These are phyloP conservation scores for Populus tremula DNA, from an alignment of 345 rosid genomes.

Conservation along the genomic window DNA sequence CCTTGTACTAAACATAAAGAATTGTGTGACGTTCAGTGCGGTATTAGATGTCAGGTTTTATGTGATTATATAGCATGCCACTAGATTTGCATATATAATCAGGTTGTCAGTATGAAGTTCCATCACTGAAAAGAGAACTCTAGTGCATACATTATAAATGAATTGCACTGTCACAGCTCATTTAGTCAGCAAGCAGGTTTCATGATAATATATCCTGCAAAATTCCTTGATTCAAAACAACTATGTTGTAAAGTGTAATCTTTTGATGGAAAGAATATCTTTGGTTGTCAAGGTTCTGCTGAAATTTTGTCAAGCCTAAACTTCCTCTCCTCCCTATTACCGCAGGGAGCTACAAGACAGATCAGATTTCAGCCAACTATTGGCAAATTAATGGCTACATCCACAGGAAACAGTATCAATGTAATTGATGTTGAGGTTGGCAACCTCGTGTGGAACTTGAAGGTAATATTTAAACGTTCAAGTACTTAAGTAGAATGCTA, in stretches of 20 bases:
- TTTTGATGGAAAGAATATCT: neutral
- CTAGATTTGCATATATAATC: neutral
- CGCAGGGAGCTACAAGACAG: constrained; percentile 28
- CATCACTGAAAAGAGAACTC: neutral
- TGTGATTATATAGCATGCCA: too few species aligned
- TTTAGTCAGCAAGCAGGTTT: neutral
- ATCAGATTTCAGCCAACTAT: constrained; percentile 31
- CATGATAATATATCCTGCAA: neutral
- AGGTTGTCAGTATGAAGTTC: neutral
- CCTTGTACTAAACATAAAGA: neutral
- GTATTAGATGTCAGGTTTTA: neutral
- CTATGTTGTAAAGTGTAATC: neutral
- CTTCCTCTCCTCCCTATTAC: neutral
- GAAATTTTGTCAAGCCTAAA: neutral
- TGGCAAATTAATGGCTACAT: constrained; percentile 28
- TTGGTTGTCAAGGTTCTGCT: neutral
- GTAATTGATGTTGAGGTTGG: constrained; percentile 30
- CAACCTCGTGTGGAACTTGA: constrained; percentile 13
- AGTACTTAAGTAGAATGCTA: neutral
- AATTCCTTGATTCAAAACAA: neutral
- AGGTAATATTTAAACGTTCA: constrained; percentile 14
- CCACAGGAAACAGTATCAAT: constrained; percentile 21
- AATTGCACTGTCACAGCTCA: neutral
- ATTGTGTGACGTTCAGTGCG: neutral
- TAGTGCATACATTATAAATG: neutral